These are phyloP conservation scores for Desmodesmus armatus DNA, from an alignment of 139 green algal genomes.

Conservation along the genomic window DNA sequence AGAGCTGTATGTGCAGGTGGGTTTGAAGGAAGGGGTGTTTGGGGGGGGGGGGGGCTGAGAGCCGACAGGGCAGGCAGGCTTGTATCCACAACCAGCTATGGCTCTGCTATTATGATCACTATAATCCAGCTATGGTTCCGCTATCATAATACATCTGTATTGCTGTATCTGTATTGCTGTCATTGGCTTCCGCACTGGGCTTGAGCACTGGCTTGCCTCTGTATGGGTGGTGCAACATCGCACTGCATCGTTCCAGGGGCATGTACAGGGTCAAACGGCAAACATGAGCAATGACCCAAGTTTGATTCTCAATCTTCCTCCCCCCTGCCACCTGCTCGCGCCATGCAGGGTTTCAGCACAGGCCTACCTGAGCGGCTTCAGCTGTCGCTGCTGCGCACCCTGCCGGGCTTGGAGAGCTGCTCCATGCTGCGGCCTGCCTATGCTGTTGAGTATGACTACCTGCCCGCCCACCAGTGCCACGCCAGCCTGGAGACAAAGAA, in stretches of 20 bases:
- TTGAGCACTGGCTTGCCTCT: no score
- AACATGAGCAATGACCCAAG: background rate
- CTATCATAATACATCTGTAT: no score
- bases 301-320: background rate
- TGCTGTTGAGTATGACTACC: slow-evolving; percentile 99
- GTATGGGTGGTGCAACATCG: no score
- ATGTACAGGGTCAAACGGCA: no score
- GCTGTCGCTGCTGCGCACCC: slow-evolving; percentile 91
- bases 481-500: slow-evolving; percentile 93
- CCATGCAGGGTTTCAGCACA: slow-evolving; percentile 84
- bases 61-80: no score
- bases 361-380: slow-evolving; percentile 94
- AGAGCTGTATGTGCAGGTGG: slow-evolving; percentile 94
- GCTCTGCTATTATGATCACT: no score
- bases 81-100: no score
- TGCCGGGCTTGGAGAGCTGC: slow-evolving; percentile 90
- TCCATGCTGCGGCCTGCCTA: slow-evolving; percentile 95
- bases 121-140: no score
- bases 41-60: no score
- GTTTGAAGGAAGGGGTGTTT: no score
- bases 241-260: no score
- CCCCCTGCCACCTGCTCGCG: background rate
- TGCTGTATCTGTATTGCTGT: background rate
- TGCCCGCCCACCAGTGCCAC: slow-evolving; percentile 94
- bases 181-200: no score